Evolutionary conservation across 805 yeast genomes (phyloP).

Genomic region (Starmerella floris): DNA sequence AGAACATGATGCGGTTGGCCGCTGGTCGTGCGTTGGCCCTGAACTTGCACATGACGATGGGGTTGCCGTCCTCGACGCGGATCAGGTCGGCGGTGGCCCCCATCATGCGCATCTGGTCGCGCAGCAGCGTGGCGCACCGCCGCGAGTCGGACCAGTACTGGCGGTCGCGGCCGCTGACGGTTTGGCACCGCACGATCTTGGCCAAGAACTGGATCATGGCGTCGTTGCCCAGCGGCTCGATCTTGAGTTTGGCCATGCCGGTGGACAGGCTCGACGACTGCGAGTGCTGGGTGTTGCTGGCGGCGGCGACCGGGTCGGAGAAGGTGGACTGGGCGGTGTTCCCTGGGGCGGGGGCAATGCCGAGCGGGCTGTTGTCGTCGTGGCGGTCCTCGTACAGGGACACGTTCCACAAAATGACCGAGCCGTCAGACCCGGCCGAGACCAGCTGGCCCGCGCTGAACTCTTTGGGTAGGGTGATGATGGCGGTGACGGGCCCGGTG

Average conservation of each 20-base stretch:
- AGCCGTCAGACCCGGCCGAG: slow-evolving; percentile 36
- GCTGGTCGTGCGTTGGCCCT: slow-evolving; percentile 24
- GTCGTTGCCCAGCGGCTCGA: slow-evolving; percentile 38
- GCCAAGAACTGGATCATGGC: slow-evolving; percentile 49
- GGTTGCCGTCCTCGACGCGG: slow-evolving; percentile 69
- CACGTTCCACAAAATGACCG: slow-evolving; percentile 62
- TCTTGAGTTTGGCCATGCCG: slow-evolving; percentile 2
- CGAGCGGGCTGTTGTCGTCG: not conserved
- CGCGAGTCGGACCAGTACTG: slow-evolving; percentile 63
- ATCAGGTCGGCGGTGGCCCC: slow-evolving; percentile 56
- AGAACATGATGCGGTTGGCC: slow-evolving; percentile 52
- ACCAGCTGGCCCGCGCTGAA: slow-evolving; percentile 14
- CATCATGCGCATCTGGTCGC: slow-evolving; percentile 44
- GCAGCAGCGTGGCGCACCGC: slow-evolving; percentile 67
- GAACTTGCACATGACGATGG: slow-evolving; percentile 70
- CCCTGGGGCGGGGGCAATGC: not conserved
- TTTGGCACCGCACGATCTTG: slow-evolving; percentile 51
- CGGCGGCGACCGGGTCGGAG: not conserved
- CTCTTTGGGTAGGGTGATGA: slow-evolving; percentile 9
- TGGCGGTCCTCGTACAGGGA: not conserved
- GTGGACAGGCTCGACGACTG: not conserved
- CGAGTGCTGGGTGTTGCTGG: too few relatives aligned
- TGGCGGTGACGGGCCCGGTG: slow-evolving; percentile 19
- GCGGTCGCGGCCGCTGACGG: slow-evolving; percentile 66
- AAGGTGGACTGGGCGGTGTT: not conserved